Evolutionary conservation across 2,329 filamentous ascomycete genomes (phyloP).

Genomic region (Colletotrichum somersetense): DNA sequence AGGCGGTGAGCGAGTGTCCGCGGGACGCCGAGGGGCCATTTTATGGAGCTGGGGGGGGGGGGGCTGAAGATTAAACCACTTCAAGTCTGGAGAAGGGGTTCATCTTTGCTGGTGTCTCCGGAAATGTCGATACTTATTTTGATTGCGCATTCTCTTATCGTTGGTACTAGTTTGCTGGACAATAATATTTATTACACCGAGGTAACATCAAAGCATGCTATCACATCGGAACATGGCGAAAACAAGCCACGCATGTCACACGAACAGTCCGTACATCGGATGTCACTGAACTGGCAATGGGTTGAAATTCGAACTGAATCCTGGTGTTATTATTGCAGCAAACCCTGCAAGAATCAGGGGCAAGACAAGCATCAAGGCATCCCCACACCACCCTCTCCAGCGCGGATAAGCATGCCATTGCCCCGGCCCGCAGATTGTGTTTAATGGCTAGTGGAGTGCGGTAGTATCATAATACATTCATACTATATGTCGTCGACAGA

Average conservation of each 20-base stretch:
- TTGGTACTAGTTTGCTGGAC: neutral
- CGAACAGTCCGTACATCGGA: neutral
- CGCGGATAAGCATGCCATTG: neutral
- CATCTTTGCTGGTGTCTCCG: neutral
- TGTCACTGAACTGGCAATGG: neutral
- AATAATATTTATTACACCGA: neutral
- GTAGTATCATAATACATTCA: neutral
- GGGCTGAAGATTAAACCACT: neutral
- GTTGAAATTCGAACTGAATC: neutral
- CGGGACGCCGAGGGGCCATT: neutral
- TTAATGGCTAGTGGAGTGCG: neutral
- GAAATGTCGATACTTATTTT: neutral
- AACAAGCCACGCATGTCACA: neutral
- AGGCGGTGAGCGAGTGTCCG: slow-evolving; percentile 5
- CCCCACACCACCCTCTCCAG: neutral
- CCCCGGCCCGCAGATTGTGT: neutral
- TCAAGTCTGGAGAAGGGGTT: neutral
- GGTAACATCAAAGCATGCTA: neutral
- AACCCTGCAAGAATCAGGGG: neutral
- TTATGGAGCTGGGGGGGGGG: neutral
- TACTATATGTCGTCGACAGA: too few relatives aligned
- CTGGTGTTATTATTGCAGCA: neutral
- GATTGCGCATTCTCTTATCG: neutral
- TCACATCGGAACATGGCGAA: neutral
- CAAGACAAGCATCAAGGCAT: neutral